Conservation (phyloP, 371 early-diverging fungal genomes). For the Blastocladiella emersonii region DNA sequence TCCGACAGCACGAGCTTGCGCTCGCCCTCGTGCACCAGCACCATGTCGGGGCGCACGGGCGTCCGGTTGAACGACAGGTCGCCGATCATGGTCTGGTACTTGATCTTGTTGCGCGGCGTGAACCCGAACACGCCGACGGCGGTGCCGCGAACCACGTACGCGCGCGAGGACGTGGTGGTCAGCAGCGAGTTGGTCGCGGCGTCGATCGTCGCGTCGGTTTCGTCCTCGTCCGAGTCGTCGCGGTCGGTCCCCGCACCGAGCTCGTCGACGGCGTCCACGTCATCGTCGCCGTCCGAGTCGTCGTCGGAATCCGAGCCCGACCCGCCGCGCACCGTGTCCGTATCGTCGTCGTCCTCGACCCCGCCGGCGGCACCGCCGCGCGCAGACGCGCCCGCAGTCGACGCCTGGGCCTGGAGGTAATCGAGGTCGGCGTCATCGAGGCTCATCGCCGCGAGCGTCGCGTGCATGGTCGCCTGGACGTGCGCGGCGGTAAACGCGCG, state of each 20-base stretch:
- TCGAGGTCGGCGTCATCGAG: constrained; percentile 2
- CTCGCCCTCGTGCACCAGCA: constrained; percentile 70
- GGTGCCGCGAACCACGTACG: constrained; percentile 74
- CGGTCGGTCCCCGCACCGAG: too few relatives aligned
- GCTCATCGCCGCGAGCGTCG: neutral
- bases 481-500: neutral
- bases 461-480: constrained; percentile 5
- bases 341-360: constrained; percentile 12
- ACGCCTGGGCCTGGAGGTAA: constrained; percentile 6
- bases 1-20: constrained; percentile 56
- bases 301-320: too few relatives aligned
- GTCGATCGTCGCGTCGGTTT: too few relatives aligned
- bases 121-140: constrained; percentile 71
- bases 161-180: constrained; percentile 54
- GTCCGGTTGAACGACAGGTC: constrained; percentile 27
- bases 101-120: constrained; percentile 43
- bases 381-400: constrained; percentile 20
- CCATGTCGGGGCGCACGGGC: constrained; percentile 36
- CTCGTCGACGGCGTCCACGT: constrained; percentile 15
- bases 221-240: too few relatives aligned
- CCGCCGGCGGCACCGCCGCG: constrained; percentile 13
- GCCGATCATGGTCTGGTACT: constrained; percentile 53
- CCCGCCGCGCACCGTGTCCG: too few relatives aligned
- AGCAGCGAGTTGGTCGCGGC: constrained; percentile 56
- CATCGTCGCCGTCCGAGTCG: too few relatives aligned